Evolutionary conservation across 208 protist genomes (phyloP).

Genomic region (Acanthamoeba quina): DNA sequence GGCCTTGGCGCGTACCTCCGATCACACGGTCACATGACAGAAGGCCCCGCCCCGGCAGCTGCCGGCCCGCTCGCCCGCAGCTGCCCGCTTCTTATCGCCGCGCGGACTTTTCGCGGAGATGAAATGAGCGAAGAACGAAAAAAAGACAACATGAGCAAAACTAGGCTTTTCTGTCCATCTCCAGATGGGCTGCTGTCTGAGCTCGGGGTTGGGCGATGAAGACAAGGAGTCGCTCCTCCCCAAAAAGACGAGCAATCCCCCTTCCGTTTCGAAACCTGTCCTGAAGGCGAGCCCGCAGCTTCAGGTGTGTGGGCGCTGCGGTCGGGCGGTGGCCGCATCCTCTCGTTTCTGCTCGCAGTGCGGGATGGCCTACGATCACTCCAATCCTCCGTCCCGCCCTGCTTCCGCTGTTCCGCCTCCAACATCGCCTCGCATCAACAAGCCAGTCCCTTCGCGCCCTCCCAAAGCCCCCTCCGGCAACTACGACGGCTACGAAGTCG

Average conservation of each 20-base stretch:
- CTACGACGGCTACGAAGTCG: slow-evolving; percentile 28
- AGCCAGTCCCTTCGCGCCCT: neutral
- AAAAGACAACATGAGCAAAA: too few species aligned
- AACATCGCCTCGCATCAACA: neutral
- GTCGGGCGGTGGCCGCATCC: neutral
- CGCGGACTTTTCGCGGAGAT: too few species aligned
- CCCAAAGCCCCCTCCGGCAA: neutral
- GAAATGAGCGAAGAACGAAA: neutral
- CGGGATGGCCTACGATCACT: neutral
- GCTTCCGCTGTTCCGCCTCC: neutral
- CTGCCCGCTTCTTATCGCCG: too few species aligned
- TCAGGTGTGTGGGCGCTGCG: neutral
- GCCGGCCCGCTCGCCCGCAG: too few species aligned
- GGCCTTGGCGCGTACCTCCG: too few species aligned
- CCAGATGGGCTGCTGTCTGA: neutral
- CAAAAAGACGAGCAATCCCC: neutral
- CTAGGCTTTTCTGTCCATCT: too few species aligned
- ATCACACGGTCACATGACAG: too few species aligned
- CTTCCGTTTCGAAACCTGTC: too few species aligned
- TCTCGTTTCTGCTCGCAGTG: slow-evolving; percentile 3
- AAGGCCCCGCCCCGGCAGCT: too few species aligned
- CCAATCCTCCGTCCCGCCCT: neutral
- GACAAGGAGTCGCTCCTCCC: too few species aligned
- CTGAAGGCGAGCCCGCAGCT: neutral
- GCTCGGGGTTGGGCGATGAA: neutral